Evolutionary conservation across 2,329 filamentous ascomycete genomes (phyloP).

Genomic region (Colletotrichum musae): DNA sequence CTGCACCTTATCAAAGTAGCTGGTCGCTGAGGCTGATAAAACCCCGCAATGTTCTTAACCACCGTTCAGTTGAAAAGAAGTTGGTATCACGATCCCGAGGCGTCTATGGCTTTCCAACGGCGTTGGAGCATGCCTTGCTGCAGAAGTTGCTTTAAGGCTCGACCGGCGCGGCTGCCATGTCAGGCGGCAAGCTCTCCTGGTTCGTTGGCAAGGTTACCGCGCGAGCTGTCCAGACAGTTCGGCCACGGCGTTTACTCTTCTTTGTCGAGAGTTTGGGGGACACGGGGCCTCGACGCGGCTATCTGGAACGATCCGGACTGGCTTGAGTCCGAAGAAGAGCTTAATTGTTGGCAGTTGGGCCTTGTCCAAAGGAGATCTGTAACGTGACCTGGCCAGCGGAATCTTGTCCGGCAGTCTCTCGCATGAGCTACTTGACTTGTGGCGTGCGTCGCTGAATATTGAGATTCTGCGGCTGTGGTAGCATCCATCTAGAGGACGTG

Average conservation of each 20-base stretch:
- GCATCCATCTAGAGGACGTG: not conserved
- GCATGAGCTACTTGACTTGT: not conserved
- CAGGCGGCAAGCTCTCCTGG: not conserved
- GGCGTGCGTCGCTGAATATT: not conserved
- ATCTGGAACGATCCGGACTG: not conserved
- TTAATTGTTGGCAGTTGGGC: not conserved
- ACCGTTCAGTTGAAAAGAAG: not conserved
- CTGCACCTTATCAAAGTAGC: no score
- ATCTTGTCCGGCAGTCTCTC: not conserved
- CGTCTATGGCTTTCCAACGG: not conserved
- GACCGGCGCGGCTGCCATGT: not conserved
- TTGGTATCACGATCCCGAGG: not conserved
- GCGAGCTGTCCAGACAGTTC: not conserved
- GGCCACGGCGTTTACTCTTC: not conserved
- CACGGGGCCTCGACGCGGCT: not conserved
- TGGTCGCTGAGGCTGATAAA: not conserved
- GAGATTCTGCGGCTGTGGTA: not conserved
- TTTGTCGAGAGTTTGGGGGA: not conserved
- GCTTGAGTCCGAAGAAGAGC: not conserved
- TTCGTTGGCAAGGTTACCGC: not conserved
- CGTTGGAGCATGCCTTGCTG: not conserved
- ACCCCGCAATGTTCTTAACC: not conserved
- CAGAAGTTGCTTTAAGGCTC: not conserved
- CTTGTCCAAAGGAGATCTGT: not conserved
- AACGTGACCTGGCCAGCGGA: not conserved